A percentile compares a stretch with the other conserved stretches of the same genome.
Conservation (phyloP, 1,284 basidiomycete species). For the Moesziomyces sp. region DNA sequence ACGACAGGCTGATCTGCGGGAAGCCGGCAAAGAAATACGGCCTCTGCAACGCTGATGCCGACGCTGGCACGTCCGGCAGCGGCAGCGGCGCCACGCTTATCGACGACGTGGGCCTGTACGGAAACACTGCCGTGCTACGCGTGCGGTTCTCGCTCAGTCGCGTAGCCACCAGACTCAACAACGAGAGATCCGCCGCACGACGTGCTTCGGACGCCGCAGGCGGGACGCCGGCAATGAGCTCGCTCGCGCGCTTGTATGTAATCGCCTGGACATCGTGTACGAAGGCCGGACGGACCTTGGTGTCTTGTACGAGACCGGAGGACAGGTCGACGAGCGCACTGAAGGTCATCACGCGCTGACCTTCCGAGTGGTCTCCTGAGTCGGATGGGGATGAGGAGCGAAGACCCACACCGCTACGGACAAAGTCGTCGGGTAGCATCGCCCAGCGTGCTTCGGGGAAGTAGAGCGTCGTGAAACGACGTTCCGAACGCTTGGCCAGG, state of each 20-base stretch:
- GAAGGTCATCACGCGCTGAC: conserved; percentile 78
- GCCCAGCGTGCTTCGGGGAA: conserved; percentile 54
- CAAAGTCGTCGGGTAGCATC: conserved; percentile 72
- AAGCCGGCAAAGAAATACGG: conserved; percentile 55
- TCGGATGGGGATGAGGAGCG: conserved; percentile 41
- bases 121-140: conserved; percentile 4
- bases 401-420: conserved; percentile 50
- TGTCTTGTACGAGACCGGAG: conserved; percentile 77
- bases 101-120: neutral
- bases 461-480: conserved; percentile 55
- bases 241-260: conserved; percentile 77
- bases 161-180: conserved; percentile 68
- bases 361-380: conserved; percentile 67
- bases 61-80: conserved; percentile 12
- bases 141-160: conserved; percentile 30
- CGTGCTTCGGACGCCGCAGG: neutral
- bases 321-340: conserved; percentile 76
- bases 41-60: neutral
- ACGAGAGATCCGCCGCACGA: conserved; percentile 67
- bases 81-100: conserved; percentile 31
- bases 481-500: conserved; percentile 67
- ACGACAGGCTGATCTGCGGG: conserved; percentile 32
- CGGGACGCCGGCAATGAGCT: conserved; percentile 12
- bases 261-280: conserved; percentile 77
- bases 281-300: conserved; percentile 77